Base-by-base conservation (phyloP, 75 land plant genomes). In the Selaginella tamariscina region DNA sequence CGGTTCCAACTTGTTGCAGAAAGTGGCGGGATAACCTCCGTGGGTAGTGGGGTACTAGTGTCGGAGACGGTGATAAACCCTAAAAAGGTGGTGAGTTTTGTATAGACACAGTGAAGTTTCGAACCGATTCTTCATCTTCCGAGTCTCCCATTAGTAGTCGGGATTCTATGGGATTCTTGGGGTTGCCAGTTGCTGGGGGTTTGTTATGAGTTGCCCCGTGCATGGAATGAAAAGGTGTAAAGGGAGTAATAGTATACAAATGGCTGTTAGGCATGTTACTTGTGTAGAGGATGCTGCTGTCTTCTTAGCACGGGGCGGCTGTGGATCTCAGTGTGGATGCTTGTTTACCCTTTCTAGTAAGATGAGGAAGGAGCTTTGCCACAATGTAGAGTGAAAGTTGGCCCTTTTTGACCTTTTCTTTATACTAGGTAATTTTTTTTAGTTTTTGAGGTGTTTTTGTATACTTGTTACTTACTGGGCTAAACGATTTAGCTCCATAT, bases 191-290 rank as follows among this genome's bases (percentile, higher is more conserved):
- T n/a, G 62, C 26, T 2, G 62, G 62, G 8, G 62, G 62, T 59
- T 59, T n/a, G 62, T 59, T 5, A 59, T 59, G 62, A 59, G 62
- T 23, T 59, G 62, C 62, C 62, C 62, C 21, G 62, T 59, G 9
- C 62, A 21, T n/a, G 62, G 62, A 5, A 21, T 9, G 26, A 59
- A n/a, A 21, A 5, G 49, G 11, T 39, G 49, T 15, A n/a, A n/a
- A n/a, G n/a, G n/a, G n/a, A n/a, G n/a, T n/a, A 11, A 11, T 11
- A 49, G 54, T 49, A 59, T 59, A 2, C 62, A 59, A n/a, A 23
- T 59, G 62, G 23, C 62, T 23, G 26, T 59, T 8, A 21, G 62
- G 23, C 62, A 59, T n/a, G 26, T 59, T 8, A 26, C 62, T 27
- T 59, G 62, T n/a, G 62, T 59, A n/a, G 62, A 59, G 62, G 62